These are phyloP conservation scores for Nigrograna mackinnonii DNA, from an alignment of 2,329 filamentous ascomycete species.

Conservation along the genomic window DNA sequence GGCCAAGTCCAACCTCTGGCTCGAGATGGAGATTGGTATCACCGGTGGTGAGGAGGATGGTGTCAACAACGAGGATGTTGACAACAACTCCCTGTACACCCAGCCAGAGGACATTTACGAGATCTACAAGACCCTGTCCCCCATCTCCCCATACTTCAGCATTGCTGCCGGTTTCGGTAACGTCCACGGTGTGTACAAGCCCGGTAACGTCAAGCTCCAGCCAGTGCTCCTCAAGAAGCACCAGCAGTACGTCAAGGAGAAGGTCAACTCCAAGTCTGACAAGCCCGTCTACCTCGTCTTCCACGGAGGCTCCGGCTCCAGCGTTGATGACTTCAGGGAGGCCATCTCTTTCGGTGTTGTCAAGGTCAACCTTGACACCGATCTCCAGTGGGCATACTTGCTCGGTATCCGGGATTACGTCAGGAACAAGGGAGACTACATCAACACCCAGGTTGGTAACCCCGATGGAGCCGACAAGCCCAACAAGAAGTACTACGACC, in stretches of 20 bases:
- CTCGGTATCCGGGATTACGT: constrained; percentile 93
- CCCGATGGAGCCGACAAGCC: constrained; percentile 96
- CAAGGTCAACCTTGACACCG: constrained; percentile 99
- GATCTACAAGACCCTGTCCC: constrained; percentile 72
- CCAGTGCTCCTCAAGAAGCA: constrained; percentile 96
- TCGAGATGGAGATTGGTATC: constrained; percentile 98
- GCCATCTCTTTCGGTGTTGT: constrained; percentile 93
- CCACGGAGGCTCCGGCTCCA: constrained; percentile 94
- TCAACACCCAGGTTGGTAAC: constrained; percentile 86
- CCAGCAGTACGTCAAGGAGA: constrained; percentile 86
- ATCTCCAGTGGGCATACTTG: constrained; percentile 90
- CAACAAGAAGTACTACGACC: constrained; percentile 89
- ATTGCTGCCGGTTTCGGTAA: constrained; percentile 98
- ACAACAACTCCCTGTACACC: constrained; percentile 97
- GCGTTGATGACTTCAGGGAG: constrained; percentile 67
- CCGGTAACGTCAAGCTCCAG: constrained; percentile 94
- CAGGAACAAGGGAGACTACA: constrained; percentile 92
- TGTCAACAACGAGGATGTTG: constrained; percentile 97
- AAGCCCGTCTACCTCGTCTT: constrained; percentile 99
- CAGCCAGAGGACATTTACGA: constrained; percentile 71
- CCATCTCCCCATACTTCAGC: constrained; percentile 93
- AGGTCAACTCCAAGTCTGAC: constrained; percentile 70
- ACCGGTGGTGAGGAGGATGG: constrained; percentile 86
- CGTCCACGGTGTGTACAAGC: constrained; percentile 99
- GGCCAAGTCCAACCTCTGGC: constrained; percentile 66